These are phyloP conservation scores for Serendipita vermifera DNA, from an alignment of 768 basidiomycete genomes.

Conservation along the genomic window DNA sequence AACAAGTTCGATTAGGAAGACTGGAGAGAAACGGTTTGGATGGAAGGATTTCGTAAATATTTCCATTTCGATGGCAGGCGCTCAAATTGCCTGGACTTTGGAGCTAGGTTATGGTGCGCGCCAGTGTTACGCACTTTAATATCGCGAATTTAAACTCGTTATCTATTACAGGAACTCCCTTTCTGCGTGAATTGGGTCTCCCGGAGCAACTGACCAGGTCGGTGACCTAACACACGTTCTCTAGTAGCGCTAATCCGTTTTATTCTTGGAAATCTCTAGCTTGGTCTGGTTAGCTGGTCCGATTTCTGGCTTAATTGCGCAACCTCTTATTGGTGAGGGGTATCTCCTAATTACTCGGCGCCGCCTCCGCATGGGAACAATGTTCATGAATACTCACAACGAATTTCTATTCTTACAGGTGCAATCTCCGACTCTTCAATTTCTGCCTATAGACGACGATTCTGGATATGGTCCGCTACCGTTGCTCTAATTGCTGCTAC, in stretches of 20 bases:
- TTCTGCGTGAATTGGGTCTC: conserved; percentile 65
- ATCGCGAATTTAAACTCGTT: too few species aligned
- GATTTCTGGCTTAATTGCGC: conserved; percentile 86
- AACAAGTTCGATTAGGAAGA: conserved; percentile 13
- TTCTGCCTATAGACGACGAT: conserved; percentile 80
- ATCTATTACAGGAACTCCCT: conserved; percentile 63
- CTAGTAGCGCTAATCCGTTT: background rate
- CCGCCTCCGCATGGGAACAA: too few species aligned
- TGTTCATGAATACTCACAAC: conserved; percentile 1
- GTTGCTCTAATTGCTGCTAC: conserved; percentile 66
- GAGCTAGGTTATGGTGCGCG: conserved; percentile 62
- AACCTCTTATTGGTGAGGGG: conserved; percentile 83
- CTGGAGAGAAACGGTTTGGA: conserved; percentile 19
- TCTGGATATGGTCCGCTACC: conserved; percentile 88
- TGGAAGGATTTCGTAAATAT: conserved; percentile 22
- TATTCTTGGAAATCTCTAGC: background rate
- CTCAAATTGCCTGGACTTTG: conserved; percentile 91
- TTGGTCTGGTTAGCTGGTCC: conserved; percentile 40
- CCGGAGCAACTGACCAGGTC: conserved; percentile 84
- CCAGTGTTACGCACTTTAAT: conserved; percentile 12
- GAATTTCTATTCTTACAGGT: conserved; percentile 35
- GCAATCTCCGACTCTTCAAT: conserved; percentile 90
- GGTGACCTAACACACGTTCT: conserved; percentile 79
- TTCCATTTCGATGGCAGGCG: conserved; percentile 78
- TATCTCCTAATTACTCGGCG: background rate